phyloP scores from a whole-genome alignment of 2,329 filamentous ascomycete species.

The Cladosporium sp. region DNA sequence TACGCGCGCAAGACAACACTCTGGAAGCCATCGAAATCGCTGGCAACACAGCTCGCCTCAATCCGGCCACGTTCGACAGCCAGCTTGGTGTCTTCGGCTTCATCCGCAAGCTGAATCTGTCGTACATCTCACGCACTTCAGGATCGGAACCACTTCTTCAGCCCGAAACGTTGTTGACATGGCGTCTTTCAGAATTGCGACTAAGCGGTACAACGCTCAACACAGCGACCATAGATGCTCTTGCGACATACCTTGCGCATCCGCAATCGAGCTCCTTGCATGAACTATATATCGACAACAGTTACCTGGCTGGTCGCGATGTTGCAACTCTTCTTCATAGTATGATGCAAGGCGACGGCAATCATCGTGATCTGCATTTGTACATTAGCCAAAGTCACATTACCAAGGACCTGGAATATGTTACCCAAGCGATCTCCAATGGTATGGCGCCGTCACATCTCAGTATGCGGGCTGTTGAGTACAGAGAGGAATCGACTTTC shows the following conservation, averaged over 20 bases:
- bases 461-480: slow-evolving; percentile 69
- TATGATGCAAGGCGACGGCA: slow-evolving; percentile 50
- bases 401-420: slow-evolving; percentile 51
- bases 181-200: slow-evolving; percentile 66
- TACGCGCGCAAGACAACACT: slow-evolving; percentile 65
- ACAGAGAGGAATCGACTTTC: slow-evolving; percentile 65
- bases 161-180: slow-evolving; percentile 65
- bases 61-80: slow-evolving; percentile 63
- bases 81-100: slow-evolving; percentile 67
- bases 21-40: slow-evolving; percentile 68
- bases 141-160: slow-evolving; percentile 64
- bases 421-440: slow-evolving; percentile 53
- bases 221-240: slow-evolving; percentile 62
- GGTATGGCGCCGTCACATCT: slow-evolving; percentile 62
- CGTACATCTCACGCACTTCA: slow-evolving; percentile 63
- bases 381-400: slow-evolving; percentile 66
- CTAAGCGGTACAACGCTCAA: slow-evolving; percentile 65
- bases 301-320: slow-evolving; percentile 64
- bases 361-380: slow-evolving; percentile 60
- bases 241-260: slow-evolving; percentile 59
- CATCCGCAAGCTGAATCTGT: slow-evolving; percentile 66
- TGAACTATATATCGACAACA: slow-evolving; percentile 65
- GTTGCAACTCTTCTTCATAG: slow-evolving; percentile 65
- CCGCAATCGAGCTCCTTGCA: slow-evolving; percentile 59
- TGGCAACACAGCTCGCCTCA: slow-evolving; percentile 64